Evolutionary conservation across 2,329 filamentous ascomycete genomes (phyloP).

Genomic region (Clonostachys solani): DNA sequence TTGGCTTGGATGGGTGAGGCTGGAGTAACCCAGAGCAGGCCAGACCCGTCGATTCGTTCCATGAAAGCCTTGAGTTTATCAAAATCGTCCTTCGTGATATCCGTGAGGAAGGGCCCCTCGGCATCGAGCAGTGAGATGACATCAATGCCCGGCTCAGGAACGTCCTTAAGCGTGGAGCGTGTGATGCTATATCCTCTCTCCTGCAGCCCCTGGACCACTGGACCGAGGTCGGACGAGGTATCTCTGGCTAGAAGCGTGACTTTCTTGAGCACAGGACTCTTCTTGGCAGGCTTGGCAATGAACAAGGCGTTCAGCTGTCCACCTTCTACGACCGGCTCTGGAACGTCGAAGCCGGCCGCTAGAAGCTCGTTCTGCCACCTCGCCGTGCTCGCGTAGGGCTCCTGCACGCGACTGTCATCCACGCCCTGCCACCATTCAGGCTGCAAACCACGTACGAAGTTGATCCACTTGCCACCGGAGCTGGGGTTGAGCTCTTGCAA

Average conservation of each 20-base stretch:
- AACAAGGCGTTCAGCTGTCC: neutral
- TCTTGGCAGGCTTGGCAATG: neutral
- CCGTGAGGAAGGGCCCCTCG: slow-evolving; percentile 1
- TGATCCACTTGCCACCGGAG: slow-evolving; percentile 12
- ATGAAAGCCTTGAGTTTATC: neutral
- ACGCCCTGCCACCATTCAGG: slow-evolving; percentile 28
- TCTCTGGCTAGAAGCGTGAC: neutral
- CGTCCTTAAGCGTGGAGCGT: neutral
- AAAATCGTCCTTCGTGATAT: neutral
- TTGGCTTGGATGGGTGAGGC: neutral
- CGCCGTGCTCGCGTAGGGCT: slow-evolving; percentile 14
- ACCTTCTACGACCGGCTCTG: neutral
- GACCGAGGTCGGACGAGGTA: neutral
- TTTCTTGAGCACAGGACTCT: neutral
- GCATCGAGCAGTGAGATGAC: slow-evolving; percentile 2
- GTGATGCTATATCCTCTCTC: neutral
- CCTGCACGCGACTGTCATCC: slow-evolving; percentile 13
- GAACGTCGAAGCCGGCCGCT: slow-evolving; percentile 13
- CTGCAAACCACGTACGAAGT: slow-evolving; percentile 19
- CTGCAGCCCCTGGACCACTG: neutral
- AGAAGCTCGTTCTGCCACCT: slow-evolving; percentile 18
- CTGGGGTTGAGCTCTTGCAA: slow-evolving; percentile 18
- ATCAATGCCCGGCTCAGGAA: neutral
- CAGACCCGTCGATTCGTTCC: neutral
- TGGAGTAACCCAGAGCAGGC: neutral